Evolutionary conservation across 306 rosid species (phyloP).

Genomic region (Bauhinia variegata): DNA sequence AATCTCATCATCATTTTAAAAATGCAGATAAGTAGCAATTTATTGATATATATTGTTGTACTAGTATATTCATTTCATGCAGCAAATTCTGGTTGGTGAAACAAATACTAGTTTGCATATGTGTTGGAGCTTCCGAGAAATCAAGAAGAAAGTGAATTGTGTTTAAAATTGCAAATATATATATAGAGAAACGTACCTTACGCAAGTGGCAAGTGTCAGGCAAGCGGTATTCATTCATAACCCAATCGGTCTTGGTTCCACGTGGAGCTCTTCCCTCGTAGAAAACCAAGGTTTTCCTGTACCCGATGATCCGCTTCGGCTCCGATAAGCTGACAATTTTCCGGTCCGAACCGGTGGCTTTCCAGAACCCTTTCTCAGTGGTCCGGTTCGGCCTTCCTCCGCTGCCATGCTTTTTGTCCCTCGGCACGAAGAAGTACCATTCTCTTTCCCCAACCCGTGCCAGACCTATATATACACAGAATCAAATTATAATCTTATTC

Average conservation of each 20-base stretch:
- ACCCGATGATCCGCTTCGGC: constrained; percentile 73
- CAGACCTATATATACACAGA: constrained; percentile 55
- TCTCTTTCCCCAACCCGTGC: constrained; percentile 90
- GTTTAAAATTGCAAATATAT: too few relatives aligned
- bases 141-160: too few relatives aligned
- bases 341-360: constrained; percentile 95
- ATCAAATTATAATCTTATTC: neutral
- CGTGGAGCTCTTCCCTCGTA: constrained; percentile 86
- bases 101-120: too few relatives aligned
- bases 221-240: constrained; percentile 95
- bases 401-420: constrained; percentile 85
- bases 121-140: too few relatives aligned
- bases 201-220: constrained; percentile 65
- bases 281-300: constrained; percentile 89
- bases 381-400: constrained; percentile 96
- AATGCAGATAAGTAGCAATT: too few relatives aligned
- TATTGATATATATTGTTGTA: too few relatives aligned
- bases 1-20: too few relatives aligned
- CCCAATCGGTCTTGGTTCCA: constrained; percentile 94
- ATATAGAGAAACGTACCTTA: constrained; percentile 60
- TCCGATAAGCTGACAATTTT: constrained; percentile 69
- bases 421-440: constrained; percentile 99
- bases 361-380: constrained; percentile 90
- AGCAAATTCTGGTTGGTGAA: too few relatives aligned
- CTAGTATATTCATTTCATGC: too few relatives aligned